phyloP scores from a whole-genome alignment of 2,329 filamentous ascomycete species.

The Ceratocystis albifundus region DNA sequence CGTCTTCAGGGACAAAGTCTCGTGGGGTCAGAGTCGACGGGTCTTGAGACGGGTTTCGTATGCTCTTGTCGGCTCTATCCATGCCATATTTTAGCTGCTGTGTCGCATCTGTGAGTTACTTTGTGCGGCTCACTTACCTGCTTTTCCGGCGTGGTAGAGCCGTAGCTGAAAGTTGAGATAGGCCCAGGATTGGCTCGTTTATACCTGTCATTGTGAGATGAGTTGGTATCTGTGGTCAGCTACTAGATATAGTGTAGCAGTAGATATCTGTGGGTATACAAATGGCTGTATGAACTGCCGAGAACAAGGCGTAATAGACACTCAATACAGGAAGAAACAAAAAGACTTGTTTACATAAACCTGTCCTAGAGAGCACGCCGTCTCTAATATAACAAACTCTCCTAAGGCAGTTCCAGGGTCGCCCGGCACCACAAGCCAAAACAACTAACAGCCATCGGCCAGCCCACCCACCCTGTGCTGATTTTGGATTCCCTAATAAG shows the following conservation, averaged over 20 bases:
- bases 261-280: neutral
- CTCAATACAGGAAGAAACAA: neutral
- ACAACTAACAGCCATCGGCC: neutral
- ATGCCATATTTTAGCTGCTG: neutral
- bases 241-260: neutral
- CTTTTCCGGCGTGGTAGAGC: neutral
- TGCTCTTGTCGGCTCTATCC: constrained; percentile 2
- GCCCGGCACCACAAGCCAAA: neutral
- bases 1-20: constrained; percentile 15
- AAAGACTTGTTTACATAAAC: neutral
- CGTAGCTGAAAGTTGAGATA: neutral
- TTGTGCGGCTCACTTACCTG: neutral
- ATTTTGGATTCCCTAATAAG: neutral
- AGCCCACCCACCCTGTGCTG: neutral
- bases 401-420: neutral
- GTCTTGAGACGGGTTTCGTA: neutral
- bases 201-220: neutral
- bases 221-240: neutral
- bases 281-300: neutral
- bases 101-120: neutral
- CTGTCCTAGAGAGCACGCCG: too few relatives aligned
- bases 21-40: constrained; percentile 6
- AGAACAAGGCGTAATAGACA: neutral
- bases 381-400: neutral
- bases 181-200: neutral